A percentile compares a stretch with the other conserved stretches of the same genome.
Evolutionary conservation across 139 green algal genomes (phyloP).

Genomic region (Spirogloea muscicola): DNA sequence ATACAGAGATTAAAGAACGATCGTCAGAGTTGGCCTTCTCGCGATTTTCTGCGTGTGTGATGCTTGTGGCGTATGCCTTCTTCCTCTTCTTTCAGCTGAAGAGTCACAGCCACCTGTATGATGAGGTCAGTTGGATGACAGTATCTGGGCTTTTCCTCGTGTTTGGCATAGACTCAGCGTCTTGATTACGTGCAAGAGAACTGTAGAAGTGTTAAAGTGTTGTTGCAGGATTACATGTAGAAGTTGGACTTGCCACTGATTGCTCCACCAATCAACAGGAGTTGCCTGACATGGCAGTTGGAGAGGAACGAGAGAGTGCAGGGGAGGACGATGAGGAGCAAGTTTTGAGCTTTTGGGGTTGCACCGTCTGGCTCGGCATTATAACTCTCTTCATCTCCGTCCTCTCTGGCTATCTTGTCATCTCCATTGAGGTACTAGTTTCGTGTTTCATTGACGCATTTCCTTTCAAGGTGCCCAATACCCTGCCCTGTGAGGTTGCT

Average conservation of each 20-base stretch:
- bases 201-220: too few species aligned
- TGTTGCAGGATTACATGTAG: too few species aligned
- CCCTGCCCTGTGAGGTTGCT: too few species aligned
- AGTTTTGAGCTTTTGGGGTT: constrained; percentile 46
- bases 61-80: constrained; percentile 66
- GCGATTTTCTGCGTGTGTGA: constrained; percentile 62
- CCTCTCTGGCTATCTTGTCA: constrained; percentile 66
- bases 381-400: constrained; percentile 71
- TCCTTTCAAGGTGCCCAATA: too few species aligned
- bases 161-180: too few species aligned
- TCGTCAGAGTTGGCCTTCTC: constrained; percentile 46
- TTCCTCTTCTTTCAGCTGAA: constrained; percentile 73
- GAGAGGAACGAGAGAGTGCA: too few species aligned
- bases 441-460: too few species aligned
- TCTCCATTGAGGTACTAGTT: constrained; percentile 57
- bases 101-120: constrained; percentile 44
- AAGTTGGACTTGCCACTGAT: too few species aligned
- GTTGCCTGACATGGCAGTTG: too few species aligned
- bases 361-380: constrained; percentile 64
- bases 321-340: constrained; percentile 42
- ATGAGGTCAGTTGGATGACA: constrained; percentile 10
- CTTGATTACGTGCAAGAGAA: too few species aligned
- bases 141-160: too few species aligned
- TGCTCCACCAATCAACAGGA: too few species aligned
- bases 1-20: constrained; percentile 53